Percentiles rank a stretch among this genome's conserved stretches.
Conservation (phyloP, 2,329 filamentous ascomycete species). For the Neonectria magnoliae region DNA sequence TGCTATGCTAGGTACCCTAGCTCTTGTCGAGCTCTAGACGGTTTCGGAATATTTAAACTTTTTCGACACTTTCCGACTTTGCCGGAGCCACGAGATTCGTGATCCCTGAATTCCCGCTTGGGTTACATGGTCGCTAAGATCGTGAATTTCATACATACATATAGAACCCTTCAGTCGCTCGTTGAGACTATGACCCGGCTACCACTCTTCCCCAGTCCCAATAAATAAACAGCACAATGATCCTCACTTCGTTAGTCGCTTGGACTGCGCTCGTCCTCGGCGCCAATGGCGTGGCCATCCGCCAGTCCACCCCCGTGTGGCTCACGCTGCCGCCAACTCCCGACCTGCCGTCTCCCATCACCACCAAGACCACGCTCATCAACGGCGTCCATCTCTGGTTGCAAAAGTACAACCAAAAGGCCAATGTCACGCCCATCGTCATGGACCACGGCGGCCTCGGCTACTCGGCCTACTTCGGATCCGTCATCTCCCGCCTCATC, state of each 20-base stretch:
- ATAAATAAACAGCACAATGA: neutral
- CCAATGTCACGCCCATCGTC: conserved; percentile 48
- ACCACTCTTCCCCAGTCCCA: neutral
- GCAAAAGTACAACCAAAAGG: conserved; percentile 52
- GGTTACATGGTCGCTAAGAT: neutral
- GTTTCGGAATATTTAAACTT: neutral
- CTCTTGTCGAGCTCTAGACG: neutral
- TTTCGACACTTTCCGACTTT: neutral
- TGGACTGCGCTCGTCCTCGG: conserved; percentile 7
- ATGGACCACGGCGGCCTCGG: conserved; percentile 54
- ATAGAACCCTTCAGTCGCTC: neutral
- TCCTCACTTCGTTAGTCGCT: conserved; percentile 4
- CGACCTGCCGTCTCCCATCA: conserved; percentile 48
- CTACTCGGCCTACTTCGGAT: conserved; percentile 53
- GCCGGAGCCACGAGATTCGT: neutral
- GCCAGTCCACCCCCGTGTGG: conserved; percentile 43
- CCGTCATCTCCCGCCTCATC: conserved; percentile 49
- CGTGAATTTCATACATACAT: neutral
- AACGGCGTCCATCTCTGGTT: conserved; percentile 54
- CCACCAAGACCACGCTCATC: conserved; percentile 40
- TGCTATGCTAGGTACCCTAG: neutral
- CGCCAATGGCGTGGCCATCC: conserved; percentile 37
- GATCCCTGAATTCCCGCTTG: neutral
- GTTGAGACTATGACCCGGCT: neutral
- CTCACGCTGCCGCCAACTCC: conserved; percentile 51